phyloP scores from a whole-genome alignment of 495 filamentous ascomycete genomes.

The Cairneyella variabilis region DNA sequence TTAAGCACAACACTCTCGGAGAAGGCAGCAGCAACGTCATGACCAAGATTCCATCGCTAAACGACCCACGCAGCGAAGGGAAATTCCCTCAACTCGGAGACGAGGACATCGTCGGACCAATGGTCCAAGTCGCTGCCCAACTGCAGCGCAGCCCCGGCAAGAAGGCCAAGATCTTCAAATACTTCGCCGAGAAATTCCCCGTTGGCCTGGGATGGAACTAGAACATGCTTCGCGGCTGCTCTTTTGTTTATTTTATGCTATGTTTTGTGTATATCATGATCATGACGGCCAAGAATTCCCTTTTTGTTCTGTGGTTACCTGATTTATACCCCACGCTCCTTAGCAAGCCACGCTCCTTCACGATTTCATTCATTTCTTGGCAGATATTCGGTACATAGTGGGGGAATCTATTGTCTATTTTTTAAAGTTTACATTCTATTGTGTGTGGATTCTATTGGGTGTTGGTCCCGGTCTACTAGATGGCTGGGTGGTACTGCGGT shows the following conservation, averaged over 20 bases:
- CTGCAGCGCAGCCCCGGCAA: conserved; percentile 29
- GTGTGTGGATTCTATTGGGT: conserved; percentile 10
- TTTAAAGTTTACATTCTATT: conserved; percentile 17
- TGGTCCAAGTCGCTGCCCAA: conserved; percentile 57
- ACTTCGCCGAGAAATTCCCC: conserved; percentile 32
- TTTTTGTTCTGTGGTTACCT: neutral
- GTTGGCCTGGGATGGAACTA: conserved; percentile 18
- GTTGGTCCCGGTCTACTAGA: too few species aligned
- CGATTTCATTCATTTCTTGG: too few species aligned
- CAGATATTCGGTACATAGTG: too few species aligned
- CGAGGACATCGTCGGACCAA: conserved; percentile 88
- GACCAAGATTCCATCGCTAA: conserved; percentile 57
- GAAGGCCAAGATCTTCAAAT: conserved; percentile 37
- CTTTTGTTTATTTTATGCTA: neutral
- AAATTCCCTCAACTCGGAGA: conserved; percentile 88
- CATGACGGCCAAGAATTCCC: conserved; percentile 11
- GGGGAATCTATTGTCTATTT: conserved; percentile 19
- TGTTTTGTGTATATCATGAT: neutral
- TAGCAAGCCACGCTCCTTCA: conserved; percentile 21
- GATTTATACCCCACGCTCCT: conserved; percentile 24
- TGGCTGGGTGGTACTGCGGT: too few species aligned
- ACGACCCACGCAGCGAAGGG: conserved; percentile 60
- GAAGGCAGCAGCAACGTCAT: conserved; percentile 31
- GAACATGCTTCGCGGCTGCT: conserved; percentile 5
- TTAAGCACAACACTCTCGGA: conserved; percentile 27